Evolutionary conservation across 2,329 filamentous ascomycete species (phyloP), one percentile per base, ranked within the genome.

Genomic region (Ophiostoma sp.): DNA sequence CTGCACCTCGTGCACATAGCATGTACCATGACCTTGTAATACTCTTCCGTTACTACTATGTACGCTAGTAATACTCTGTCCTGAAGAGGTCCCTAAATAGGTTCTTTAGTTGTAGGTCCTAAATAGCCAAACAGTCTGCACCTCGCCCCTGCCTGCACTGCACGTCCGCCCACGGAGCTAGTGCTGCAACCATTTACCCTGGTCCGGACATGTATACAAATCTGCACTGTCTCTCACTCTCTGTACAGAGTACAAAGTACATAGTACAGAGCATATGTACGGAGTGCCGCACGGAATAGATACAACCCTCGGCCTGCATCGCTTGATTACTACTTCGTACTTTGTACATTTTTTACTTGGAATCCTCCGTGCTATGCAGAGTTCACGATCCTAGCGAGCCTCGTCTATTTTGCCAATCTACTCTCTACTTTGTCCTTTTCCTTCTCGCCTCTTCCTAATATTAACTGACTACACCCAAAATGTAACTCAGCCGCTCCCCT

Each of bases 301-400:
- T 54, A 54, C 48, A n/a, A 54, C 48, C 48, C 48, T 54, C 41
- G 41, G 15, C 41, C 6, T 39, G 36, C 13, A 39, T 10, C 13
- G 15, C 17, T 44, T 44, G 13, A 20, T 17, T 44, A 17, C 15
- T 44, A 44, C 17, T 20, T 17, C 15, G 5, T 44, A 44, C 13
- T 20, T 17, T 44, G 41, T 17, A 20, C 17, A 17, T 31, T 15
- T 31, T 48, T 20, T 10, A 20, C 4, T 48, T 48, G 11, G 27
- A 31, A 31, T 31, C 27, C 27, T 31, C 27, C 27, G 27, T 31
- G 27, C 27, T 31, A 31, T 31, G 27, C 27, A 31, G 10, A 57
- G 27, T 33, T 60, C 57, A 60, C 27, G 57, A 60, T 60, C 54
- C 54, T 33, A 33, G 54, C 27, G 54, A 60, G 54, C 54, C 54